Base-by-base conservation (phyloP, 768 basidiomycete genomes). In the Podaxis rugospora region DNA sequence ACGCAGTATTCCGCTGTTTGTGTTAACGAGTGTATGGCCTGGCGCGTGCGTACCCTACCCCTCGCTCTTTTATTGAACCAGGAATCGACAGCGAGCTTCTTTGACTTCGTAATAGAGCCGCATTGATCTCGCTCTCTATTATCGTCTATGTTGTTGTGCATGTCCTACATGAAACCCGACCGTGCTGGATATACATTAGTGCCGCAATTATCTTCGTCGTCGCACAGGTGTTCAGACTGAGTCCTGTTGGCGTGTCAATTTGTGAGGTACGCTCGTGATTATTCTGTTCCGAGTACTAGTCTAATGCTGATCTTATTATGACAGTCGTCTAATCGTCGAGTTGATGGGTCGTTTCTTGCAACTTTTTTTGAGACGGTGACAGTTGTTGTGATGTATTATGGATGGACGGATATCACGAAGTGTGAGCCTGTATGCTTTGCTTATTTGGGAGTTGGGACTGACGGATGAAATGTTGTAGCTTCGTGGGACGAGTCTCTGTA, bases 321-420 rank as follows among this genome's bases (percentile, higher is more conserved):
- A 25, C 54, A 85, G 80, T 79, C 79, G 21, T 76, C 89, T 16
- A 75, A 79, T 56, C 70, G 71, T 35, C 86, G 83, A 69, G 75
- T 94, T n/a, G 93, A 95, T 70, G 90, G 90, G 5, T 83, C 87
- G 3, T 94, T 94, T 71, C 70, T 94, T 28, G 85, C 88, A 2
- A 92, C 92, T 0, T 63, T 92, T 9, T 76, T 93, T 42, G 89
- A 93, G 67, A 89, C 89, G 0, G 82, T 79, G 1, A 72, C 87
- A 0, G 82, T 93, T 1, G 78, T 72, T 7, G 69, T 80, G 3
- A 63, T 93, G 13, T 91, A 83, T 70, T 67, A 83, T 32, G 90
- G 81, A 13, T 93, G 92, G 92, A 73, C 77, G 68, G 84, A 85
- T 68, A 89, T 92, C 53, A 92, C 91, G 13, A 90, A 92, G 81